phyloP scores from a whole-genome alignment of 164 flowering plant genomes.

The Vitis vinifera region DNA sequence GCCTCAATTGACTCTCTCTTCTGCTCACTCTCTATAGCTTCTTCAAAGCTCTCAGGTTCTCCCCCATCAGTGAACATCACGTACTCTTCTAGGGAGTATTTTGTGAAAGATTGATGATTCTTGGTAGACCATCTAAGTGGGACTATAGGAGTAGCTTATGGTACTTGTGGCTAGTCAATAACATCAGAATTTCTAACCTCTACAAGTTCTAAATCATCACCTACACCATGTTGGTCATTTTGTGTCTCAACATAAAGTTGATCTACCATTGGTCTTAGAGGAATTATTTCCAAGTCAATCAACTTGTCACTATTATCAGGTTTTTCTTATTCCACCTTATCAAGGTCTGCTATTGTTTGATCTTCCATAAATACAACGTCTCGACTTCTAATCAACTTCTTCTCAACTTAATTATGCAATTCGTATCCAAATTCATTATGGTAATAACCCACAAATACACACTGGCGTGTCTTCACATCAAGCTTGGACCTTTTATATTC shows the following conservation, averaged over 20 bases:
- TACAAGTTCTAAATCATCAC: no score
- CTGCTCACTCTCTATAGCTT: not conserved
- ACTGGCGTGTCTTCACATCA: no score
- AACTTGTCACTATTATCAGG: no score
- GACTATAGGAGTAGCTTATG: no score
- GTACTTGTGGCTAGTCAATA: no score
- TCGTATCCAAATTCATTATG: no score
- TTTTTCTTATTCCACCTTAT: not conserved
- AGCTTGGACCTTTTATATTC: no score
- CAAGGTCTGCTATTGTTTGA: not conserved
- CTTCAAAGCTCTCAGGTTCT: slow-evolving; percentile 15
- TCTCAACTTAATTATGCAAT: not conserved
- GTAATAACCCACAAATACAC: no score
- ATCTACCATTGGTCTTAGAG: no score
- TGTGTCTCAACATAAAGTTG: not conserved
- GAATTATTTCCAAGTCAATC: no score
- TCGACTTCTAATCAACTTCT: slow-evolving; percentile 13
- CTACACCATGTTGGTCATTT: no score
- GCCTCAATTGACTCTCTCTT: slow-evolving; percentile 15
- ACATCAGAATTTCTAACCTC: no score
- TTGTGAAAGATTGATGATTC: not conserved
- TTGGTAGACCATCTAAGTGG: not conserved
- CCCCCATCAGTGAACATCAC: slow-evolving; percentile 14
- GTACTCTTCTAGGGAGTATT: slow-evolving; percentile 10
- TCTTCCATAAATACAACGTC: slow-evolving; percentile 15